Evolutionary conservation across 2,329 filamentous ascomycete species (phyloP), one percentile per base, ranked within the genome.

Genomic region (Colletotrichum incanum): DNA sequence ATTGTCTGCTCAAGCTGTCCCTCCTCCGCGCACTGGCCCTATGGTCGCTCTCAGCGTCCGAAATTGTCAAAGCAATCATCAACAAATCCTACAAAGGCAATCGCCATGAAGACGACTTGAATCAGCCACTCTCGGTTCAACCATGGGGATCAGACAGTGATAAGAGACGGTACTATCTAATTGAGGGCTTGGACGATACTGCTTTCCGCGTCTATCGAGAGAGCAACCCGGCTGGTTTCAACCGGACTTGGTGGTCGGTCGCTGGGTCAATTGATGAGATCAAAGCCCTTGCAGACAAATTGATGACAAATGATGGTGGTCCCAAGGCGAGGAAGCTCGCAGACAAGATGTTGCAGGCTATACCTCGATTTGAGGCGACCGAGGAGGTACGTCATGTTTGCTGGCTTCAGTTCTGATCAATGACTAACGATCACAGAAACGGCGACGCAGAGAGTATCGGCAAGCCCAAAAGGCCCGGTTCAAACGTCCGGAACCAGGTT

Each of bases 131-230:
- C 45, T 95, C 94, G 1, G 93, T 98, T 56, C 95, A 97, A 79
- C 91, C 94, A 5, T 98, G 95, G 95, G 95, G 95, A 11, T 89
- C 90, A 16, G 95, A 98, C 80, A 94, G 93, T 75, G 92, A 98
- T 77, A 97, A 96, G 85, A 92, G 96, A 67, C 92, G 95, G 72
- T 99, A 98, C 83, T 99, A 93, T 85, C 86, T 99, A 59, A 90
- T 99, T 74, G 96, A 99, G 83, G 96, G 96, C 16, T 90, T 94
- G 76, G 96, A 98, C 77, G 95, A 99, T 82, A 98, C 96, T 4
- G 90, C 93, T 74, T 99, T 99, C 82, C 91, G 96, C 74, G 90
- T 99, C 55, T 99, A 99, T 81, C 90, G 96, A 65, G 96, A 99
- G 83, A 96, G 94, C 82, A 97, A 97, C 78, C 93, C 94, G 16